Base-by-base conservation (phyloP, 176 grass and related monocot genomes). In the Juncus inflexus region DNA sequence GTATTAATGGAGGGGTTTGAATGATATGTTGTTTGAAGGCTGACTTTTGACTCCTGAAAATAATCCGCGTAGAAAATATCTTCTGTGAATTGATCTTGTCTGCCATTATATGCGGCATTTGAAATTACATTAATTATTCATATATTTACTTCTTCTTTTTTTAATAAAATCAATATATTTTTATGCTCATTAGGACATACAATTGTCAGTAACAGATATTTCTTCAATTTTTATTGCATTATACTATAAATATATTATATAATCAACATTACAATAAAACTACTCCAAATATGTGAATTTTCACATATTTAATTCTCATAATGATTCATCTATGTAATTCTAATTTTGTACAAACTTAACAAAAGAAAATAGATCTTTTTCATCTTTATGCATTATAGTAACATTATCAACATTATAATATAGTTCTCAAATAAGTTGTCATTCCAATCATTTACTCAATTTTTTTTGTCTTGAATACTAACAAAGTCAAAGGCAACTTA, bases 11-110 rank as follows among this genome's bases (percentile, higher is more conserved):
- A 35, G 50, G 52, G 52, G 51, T 28, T 9, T 70, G 66, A 70
- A 50, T 70, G 66, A 56, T n/a, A 55, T 53, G 2, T 0, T 69
- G 49, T 36, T 53, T 40, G 19, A 13, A 69, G 14, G 47, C 66
- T 70, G 66, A 70, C 50, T 39, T 42, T 70, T 70, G 66, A 70
- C 37, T 70, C 12, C 56, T 70, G 50, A 69, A 69, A 11, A 35
- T 42, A 11, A 54, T 28, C 66, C 66, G 66, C 66, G 66, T 70
- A 14, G 19, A 28, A 28, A 12, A 15, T 2, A 54, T 68, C 35
- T 12, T 54, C 6, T 68, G 9, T 39, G 65, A 0, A 3, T 7
- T 9, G 2, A 2, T 6, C 0, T 51, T 3, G 45, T 3, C 51
- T 35, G 1, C 14, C 36, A 3, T 28, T 6, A 28, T 35, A 14